A percentile compares a stretch with the other conserved stretches of the same genome.
Evolutionary conservation across 1,284 basidiomycete genomes (phyloP).

Genomic region (Hortiboletus rubellus): DNA sequence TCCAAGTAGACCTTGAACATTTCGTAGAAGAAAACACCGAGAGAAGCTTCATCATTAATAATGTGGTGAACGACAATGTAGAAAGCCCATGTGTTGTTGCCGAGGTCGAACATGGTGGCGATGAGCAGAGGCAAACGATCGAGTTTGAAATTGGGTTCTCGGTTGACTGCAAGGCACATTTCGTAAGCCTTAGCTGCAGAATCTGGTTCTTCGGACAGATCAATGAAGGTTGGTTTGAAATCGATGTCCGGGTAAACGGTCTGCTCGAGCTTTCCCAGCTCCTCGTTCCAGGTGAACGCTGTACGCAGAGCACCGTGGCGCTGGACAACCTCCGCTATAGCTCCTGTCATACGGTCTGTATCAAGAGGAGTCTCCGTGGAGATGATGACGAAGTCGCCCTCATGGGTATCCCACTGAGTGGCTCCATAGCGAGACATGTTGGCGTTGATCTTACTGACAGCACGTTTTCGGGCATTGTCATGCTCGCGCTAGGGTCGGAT

Average conservation of each 20-base stretch:
- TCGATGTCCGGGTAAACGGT: constrained; percentile 26
- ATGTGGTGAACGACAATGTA: constrained; percentile 30
- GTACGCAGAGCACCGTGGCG: constrained; percentile 31
- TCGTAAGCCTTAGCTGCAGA: constrained; percentile 27
- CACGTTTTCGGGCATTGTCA: constrained; percentile 23
- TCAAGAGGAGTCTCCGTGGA: constrained; percentile 25
- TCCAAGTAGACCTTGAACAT: constrained; percentile 29
- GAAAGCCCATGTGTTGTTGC: constrained; percentile 26
- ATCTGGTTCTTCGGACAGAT: constrained; percentile 10
- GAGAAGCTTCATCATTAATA: constrained; percentile 28
- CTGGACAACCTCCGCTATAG: constrained; percentile 24
- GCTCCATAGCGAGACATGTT: constrained; percentile 31
- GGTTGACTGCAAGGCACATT: constrained; percentile 28
- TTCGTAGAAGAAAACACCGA: constrained; percentile 31
- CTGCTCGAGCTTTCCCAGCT: constrained; percentile 27
- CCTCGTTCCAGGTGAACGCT: constrained; percentile 29
- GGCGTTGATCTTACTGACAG: constrained; percentile 21
- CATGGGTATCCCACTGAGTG: constrained; percentile 32
- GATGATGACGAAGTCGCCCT: constrained; percentile 28
- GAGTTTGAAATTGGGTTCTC: constrained; percentile 25
- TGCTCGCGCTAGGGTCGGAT: constrained; percentile 17
- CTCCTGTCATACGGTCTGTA: constrained; percentile 22
- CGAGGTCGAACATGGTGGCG: constrained; percentile 27
- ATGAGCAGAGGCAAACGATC: constrained; percentile 24
- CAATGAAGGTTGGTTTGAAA: constrained; percentile 11